Evolutionary conservation across 768 basidiomycete species (phyloP).

Genomic region (Trametes cubensis): DNA sequence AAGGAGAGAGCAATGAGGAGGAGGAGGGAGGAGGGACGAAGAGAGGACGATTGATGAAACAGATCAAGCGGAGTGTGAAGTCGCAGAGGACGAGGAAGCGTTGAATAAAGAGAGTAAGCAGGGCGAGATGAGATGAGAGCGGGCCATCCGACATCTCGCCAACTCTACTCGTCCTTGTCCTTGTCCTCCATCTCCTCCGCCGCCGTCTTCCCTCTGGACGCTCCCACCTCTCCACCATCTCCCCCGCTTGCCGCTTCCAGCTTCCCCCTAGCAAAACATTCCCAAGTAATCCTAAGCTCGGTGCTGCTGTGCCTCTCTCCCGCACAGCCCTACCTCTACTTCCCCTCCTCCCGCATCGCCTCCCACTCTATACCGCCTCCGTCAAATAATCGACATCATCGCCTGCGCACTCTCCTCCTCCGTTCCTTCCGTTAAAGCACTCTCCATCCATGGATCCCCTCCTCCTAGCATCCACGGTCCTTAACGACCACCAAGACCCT

Average conservation of each 20-base stretch:
- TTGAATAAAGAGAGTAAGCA: constrained; percentile 6
- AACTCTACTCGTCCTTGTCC: constrained; percentile 1
- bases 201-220: neutral
- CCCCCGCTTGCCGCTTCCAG: neutral
- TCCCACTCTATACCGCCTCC: constrained; percentile 21
- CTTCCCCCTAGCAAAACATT: too few species aligned
- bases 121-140: neutral
- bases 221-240: neutral
- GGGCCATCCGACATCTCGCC: constrained; percentile 2
- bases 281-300: neutral
- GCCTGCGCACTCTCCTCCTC: constrained; percentile 21
- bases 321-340: constrained; percentile 18
- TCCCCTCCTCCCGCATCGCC: constrained; percentile 20
- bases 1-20: neutral
- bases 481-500: constrained; percentile 21
- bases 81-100: constrained; percentile 3
- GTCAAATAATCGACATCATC: constrained; percentile 29
- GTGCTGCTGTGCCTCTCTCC: constrained; percentile 14
- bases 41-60: constrained; percentile 23
- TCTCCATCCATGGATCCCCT: constrained; percentile 25
- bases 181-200: neutral
- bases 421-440: constrained; percentile 21
- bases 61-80: constrained; percentile 29
- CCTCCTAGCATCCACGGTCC: constrained; percentile 24
- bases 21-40: neutral